phyloP scores from a whole-genome alignment of 306 rosid species.

The Glycyrrhiza uralensis region DNA sequence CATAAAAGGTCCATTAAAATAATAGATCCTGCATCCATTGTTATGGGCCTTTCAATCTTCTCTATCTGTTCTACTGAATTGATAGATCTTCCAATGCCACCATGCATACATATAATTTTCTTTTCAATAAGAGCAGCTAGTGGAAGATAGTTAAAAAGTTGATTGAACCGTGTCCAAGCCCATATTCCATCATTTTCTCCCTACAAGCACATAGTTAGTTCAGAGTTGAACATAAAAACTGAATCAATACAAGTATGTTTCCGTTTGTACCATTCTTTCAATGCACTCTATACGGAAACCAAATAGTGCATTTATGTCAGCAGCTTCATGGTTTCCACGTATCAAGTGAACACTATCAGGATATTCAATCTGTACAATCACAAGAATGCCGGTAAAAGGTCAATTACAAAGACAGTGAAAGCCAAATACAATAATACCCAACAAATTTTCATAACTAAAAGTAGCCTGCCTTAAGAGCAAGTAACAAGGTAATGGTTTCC shows the following conservation, averaged over 20 bases:
- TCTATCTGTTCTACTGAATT: slow-evolving; percentile 92
- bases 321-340: slow-evolving; percentile 99
- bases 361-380: slow-evolving; percentile 83
- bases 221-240: slow-evolving; percentile 22
- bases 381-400: slow-evolving; percentile 17
- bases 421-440: slow-evolving; percentile 16
- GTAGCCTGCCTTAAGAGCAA: slow-evolving; percentile 88
- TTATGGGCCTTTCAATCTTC: slow-evolving; percentile 96
- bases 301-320: slow-evolving; percentile 98
- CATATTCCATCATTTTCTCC: slow-evolving; percentile 99
- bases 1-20: slow-evolving; percentile 93
- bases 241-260: slow-evolving; percentile 28
- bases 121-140: slow-evolving; percentile 96
- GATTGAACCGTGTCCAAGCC: slow-evolving; percentile 99
- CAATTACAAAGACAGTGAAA: slow-evolving; percentile 21
- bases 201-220: slow-evolving; percentile 47
- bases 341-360: slow-evolving; percentile 96
- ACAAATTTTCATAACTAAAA: slow-evolving; percentile 16
- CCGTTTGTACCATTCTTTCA: slow-evolving; percentile 84
- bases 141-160: slow-evolving; percentile 96
- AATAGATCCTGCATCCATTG: slow-evolving; percentile 99
- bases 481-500: slow-evolving; percentile 95
- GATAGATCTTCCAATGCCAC: slow-evolving; percentile 99
- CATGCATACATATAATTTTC: slow-evolving; percentile 99
- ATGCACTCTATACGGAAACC: slow-evolving; percentile 99